Evolutionary conservation across 192 early-diverging fungal genomes (phyloP).

Genomic region (Coemansia furcata): DNA sequence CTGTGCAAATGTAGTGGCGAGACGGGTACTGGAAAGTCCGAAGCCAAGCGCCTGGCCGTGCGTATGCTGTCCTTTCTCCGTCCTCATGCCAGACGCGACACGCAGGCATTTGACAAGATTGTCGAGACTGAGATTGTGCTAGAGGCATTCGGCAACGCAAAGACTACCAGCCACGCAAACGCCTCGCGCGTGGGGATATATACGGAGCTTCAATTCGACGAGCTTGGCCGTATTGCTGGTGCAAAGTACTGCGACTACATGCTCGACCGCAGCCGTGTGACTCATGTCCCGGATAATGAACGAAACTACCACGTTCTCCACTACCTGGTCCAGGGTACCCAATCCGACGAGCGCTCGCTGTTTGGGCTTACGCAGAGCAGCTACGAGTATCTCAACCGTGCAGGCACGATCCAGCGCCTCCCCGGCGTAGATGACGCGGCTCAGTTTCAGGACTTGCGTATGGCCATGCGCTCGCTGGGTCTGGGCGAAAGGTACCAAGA

Average conservation of each 20-base stretch:
- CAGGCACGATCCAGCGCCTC: slow-evolving; percentile 51
- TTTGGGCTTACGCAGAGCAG: slow-evolving; percentile 67
- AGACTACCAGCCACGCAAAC: slow-evolving; percentile 69
- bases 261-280: slow-evolving; percentile 81
- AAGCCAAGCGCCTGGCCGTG: slow-evolving; percentile 64
- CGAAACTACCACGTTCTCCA: slow-evolving; percentile 96
- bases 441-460: slow-evolving; percentile 68
- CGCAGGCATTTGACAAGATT: slow-evolving; percentile 67
- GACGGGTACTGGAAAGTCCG: slow-evolving; percentile 84
- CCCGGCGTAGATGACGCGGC: slow-evolving; percentile 61
- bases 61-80: slow-evolving; percentile 69
- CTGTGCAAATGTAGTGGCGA: slow-evolving; percentile 67
- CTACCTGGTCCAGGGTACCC: slow-evolving; percentile 84
- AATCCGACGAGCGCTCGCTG: slow-evolving; percentile 70
- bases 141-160: slow-evolving; percentile 87
- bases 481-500: slow-evolving; percentile 79
- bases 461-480: slow-evolving; percentile 84
- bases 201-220: slow-evolving; percentile 89
- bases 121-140: slow-evolving; percentile 69
- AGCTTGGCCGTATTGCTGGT: slow-evolving; percentile 85
- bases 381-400: slow-evolving; percentile 50
- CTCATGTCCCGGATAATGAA: slow-evolving; percentile 63
- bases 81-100: slow-evolving; percentile 67
- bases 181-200: slow-evolving; percentile 84
- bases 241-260: slow-evolving; percentile 85